Evolutionary conservation across 176 grass and related monocot genomes (phyloP), one percentile per base, ranked within the genome.

Genomic region (Musa acuminata): DNA sequence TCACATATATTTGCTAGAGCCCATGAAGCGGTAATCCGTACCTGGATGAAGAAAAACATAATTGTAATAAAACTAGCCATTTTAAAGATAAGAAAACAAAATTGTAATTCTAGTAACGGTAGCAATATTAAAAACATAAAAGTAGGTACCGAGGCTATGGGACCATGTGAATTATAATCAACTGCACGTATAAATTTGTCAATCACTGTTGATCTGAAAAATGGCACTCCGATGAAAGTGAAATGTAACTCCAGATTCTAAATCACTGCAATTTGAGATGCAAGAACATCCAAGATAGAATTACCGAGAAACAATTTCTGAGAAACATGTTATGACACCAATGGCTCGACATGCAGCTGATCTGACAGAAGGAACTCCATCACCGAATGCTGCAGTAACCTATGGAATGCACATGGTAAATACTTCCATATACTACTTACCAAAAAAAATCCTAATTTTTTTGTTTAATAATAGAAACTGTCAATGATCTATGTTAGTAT

Each of bases 1-100:
- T 89, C 88, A 86, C 93, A 96, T 74, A 96, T 89, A 81, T 96
- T 96, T 79, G 93, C 93, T 73, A 96, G 78, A 24, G 93, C 89
- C 93, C 93, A 96, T 53, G 93, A 88, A 51, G 93, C 93, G 23
- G 93, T 96, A 74, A 96, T 81, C 20, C 93, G 89, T 53, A 90
- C 89, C 93, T 96, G 72, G 58, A 72, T 22, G 14, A 74, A 82
- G 43, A 5, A 71, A 35, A 17, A 54, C 48, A 1, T 11, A 20
- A 71, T 5, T 35, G 6, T 24, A 66, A 68, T 35, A 53, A 52
- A 77, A 71, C 57, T 81, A 72, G 13, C 58, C 21, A 78, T 8
- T 72, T 69, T 65, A 74, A 68, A 71, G 50, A 43, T 48, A 58
- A 22, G 51, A 72, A 49, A 43, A 55, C 4, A 57, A 64, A 9